A percentile compares a stretch with the other conserved stretches of the same genome.
These are phyloP conservation scores for Fraxinus americana DNA, from an alignment of 257 asterid species.

Conservation along the genomic window DNA sequence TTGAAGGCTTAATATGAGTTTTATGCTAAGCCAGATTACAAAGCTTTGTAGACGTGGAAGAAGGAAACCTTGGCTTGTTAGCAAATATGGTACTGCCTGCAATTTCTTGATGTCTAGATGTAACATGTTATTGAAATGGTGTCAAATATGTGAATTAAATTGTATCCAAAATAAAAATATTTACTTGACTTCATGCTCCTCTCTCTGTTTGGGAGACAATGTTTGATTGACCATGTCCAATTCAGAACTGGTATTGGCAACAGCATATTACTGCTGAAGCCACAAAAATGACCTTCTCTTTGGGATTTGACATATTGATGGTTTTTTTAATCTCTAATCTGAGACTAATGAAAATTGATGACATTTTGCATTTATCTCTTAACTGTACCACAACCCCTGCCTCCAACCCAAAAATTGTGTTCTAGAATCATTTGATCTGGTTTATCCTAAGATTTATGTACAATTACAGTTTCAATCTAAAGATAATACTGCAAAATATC, in stretches of 20 bases:
- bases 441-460: background rate
- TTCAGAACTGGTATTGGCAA: background rate
- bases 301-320: background rate
- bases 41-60: background rate
- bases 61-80: background rate
- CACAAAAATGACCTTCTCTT: background rate
- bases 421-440: background rate
- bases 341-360: background rate
- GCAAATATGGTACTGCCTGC: background rate
- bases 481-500: background rate
- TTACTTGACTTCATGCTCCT: background rate
- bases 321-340: background rate
- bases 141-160: background rate
- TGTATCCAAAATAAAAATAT: background rate
- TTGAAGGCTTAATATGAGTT: background rate
- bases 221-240: background rate
- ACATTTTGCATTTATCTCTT: background rate
- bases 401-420: background rate
- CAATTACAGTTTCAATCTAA: background rate
- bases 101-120: conserved; percentile 11
- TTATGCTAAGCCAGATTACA: background rate
- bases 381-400: background rate
- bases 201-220: background rate
- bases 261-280: conserved; percentile 13
- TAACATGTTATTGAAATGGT: conserved; percentile 4